Evolutionary conservation across 148 eudicot genomes (phyloP), one percentile per base, ranked within the genome.

Genomic region (Bassia scoparia): DNA sequence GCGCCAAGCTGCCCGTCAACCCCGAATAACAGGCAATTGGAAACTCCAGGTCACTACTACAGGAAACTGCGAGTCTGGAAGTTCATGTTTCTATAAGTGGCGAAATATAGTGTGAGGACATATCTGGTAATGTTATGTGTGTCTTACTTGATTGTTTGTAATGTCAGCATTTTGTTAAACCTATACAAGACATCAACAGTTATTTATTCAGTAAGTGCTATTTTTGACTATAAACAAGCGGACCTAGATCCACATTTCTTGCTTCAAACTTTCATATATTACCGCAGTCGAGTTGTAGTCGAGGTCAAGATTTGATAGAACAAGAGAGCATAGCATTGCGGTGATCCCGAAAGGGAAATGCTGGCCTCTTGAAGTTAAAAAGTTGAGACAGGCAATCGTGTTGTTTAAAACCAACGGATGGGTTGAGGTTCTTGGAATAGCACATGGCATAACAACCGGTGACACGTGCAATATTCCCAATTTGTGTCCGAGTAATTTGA

Each of bases 321-420:
- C 74, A 79, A 70, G 75, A 70, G 3, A 74, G 6, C 21, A 56
- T 79, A 44, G 71, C 64, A 58, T 59, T 79, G 20, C 78, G 78
- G 78, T 44, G 82, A 74, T 62, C 71, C 75, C 18, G 75, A 79
- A n/a, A 5, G 78, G 75, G 8, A 79, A 79, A 71, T 79, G 75
- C 27, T 79, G 82, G 82, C 78, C 82, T 20, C 33, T 74, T 24
- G 41, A 79, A 70, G 52, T 79, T 34, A 64, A 56, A 38, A 44
- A 29, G 14, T 30, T 73, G 26, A n/a, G n/a, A 31, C 61, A 10
- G 78, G 67, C 12, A 62, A 70, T 33, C 75, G 75, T 12, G 71
- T 74, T 17, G 66, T 30, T 60, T 71, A 70, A n/a, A 64, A 46
- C 74, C 26, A 70, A 70, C 8, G 82, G 82, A 26, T 79, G 82